phyloP scores from a whole-genome alignment of 2,329 filamentous ascomycete genomes.

The Trichoderma atroviride region DNA sequence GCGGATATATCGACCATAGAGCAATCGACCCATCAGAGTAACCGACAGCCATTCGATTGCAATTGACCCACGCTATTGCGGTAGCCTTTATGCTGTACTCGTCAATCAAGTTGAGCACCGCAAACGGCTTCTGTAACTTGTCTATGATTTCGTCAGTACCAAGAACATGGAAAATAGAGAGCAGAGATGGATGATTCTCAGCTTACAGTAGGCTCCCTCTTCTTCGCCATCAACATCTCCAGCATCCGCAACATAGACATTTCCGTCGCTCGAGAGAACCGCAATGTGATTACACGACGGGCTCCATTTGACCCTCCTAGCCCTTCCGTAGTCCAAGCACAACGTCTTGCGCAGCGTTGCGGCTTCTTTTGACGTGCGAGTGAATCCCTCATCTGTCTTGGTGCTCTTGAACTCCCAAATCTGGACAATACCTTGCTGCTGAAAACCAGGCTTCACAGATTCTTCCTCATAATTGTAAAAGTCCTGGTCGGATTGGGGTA shows the following conservation, averaged over 20 bases:
- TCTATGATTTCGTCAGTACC: slow-evolving; percentile 43
- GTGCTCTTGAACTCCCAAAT: slow-evolving; percentile 52
- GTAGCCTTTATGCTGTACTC: slow-evolving; percentile 55
- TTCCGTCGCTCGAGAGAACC: slow-evolving; percentile 55
- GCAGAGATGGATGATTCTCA: background rate
- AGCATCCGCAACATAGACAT: slow-evolving; percentile 50
- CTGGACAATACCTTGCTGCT: slow-evolving; percentile 53
- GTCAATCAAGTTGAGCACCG: slow-evolving; percentile 47
- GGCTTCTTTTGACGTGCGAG: slow-evolving; percentile 39
- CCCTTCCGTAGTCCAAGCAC: slow-evolving; percentile 55
- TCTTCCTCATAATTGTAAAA: slow-evolving; percentile 45
- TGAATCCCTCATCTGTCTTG: slow-evolving; percentile 36
- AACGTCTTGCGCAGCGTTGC: slow-evolving; percentile 49
- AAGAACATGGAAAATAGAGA: background rate
- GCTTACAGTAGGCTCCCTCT: slow-evolving; percentile 48
- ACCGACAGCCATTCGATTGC: slow-evolving; percentile 58
- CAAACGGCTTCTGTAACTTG: slow-evolving; percentile 48
- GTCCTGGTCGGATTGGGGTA: slow-evolving; percentile 55
- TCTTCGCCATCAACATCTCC: slow-evolving; percentile 37
- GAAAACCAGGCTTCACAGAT: slow-evolving; percentile 42
- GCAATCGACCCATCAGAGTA: slow-evolving; percentile 60
- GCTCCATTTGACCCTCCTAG: slow-evolving; percentile 57
- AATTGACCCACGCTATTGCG: slow-evolving; percentile 57
- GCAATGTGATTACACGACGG: slow-evolving; percentile 52
- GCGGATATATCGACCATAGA: slow-evolving; percentile 59